Evolutionary conservation across 495 filamentous ascomycete genomes (phyloP).

Genomic region (Hypoxylon intermedium): DNA sequence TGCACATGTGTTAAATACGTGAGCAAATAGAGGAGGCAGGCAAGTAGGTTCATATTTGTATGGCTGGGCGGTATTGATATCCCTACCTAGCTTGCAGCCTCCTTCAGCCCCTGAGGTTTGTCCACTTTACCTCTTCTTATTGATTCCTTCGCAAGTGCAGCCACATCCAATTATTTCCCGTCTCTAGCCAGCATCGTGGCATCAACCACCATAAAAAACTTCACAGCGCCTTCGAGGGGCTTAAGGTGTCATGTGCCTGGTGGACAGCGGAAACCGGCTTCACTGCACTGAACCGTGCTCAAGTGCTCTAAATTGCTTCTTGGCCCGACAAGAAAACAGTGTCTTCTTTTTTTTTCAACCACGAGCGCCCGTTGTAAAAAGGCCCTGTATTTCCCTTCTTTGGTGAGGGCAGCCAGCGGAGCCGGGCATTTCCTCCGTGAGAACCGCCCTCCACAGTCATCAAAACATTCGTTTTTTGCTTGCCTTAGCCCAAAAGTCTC

Average conservation of each 20-base stretch:
- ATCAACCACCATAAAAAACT: constrained; percentile 36
- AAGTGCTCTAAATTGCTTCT: constrained; percentile 23
- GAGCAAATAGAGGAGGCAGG: constrained; percentile 19
- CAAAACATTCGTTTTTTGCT: constrained; percentile 40
- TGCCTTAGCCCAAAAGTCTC: constrained; percentile 38
- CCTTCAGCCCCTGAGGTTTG: constrained; percentile 33
- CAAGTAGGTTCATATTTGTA: constrained; percentile 21
- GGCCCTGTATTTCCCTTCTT: constrained; percentile 36
- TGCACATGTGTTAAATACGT: constrained; percentile 35
- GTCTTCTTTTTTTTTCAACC: constrained; percentile 15
- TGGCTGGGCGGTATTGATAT: constrained; percentile 26
- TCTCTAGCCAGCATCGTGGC: constrained; percentile 30
- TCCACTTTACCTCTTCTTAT: constrained; percentile 29
- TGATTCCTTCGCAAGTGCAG: constrained; percentile 31
- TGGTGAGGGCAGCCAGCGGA: constrained; percentile 40
- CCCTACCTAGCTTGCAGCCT: constrained; percentile 28
- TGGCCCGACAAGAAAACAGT: constrained; percentile 8
- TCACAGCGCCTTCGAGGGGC: constrained; percentile 13
- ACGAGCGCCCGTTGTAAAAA: constrained; percentile 23
- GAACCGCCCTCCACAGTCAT: constrained; percentile 41
- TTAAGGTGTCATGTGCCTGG: constrained; percentile 14
- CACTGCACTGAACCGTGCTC: constrained; percentile 15
- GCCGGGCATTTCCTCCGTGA: constrained; percentile 40
- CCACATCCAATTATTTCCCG: constrained; percentile 27
- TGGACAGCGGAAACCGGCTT: constrained; percentile 10